These are phyloP conservation scores for Ophiostoma tasmaniense DNA, from an alignment of 2,329 filamentous ascomycete genomes.

Conservation along the genomic window DNA sequence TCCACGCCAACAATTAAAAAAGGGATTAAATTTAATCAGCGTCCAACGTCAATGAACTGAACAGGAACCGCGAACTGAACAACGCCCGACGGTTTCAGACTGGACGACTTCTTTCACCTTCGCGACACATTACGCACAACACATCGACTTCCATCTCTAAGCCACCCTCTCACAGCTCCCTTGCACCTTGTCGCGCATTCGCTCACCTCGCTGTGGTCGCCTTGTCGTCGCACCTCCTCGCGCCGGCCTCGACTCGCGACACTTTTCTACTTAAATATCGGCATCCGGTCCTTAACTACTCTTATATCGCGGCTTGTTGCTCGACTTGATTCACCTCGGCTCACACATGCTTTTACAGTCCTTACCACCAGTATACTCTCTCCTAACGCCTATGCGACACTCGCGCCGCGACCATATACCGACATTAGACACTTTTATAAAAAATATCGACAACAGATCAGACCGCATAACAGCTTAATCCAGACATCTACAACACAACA, in stretches of 20 bases:
- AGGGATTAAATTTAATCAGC: not conserved
- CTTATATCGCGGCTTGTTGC: not conserved
- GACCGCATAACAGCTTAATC: not conserved
- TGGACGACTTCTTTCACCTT: not conserved
- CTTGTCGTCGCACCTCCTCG: not conserved
- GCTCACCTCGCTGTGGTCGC: not conserved
- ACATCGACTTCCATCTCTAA: not conserved
- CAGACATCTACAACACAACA: not conserved
- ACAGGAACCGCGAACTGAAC: not conserved
- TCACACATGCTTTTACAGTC: not conserved
- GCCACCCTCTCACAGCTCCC: not conserved
- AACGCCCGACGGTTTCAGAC: not conserved
- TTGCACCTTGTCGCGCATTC: not conserved
- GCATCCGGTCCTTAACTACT: not conserved
- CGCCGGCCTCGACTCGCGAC: not conserved
- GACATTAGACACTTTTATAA: not conserved
- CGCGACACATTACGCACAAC: not conserved
- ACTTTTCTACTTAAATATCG: not conserved
- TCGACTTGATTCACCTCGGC: not conserved
- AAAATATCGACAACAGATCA: not conserved
- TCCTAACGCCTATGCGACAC: not conserved
- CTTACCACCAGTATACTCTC: not conserved
- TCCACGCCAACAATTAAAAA: not conserved
- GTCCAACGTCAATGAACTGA: not conserved
- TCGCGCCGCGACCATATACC: not conserved